phyloP scores from a whole-genome alignment of 257 asterid species.

The Solanum sejunctum region DNA sequence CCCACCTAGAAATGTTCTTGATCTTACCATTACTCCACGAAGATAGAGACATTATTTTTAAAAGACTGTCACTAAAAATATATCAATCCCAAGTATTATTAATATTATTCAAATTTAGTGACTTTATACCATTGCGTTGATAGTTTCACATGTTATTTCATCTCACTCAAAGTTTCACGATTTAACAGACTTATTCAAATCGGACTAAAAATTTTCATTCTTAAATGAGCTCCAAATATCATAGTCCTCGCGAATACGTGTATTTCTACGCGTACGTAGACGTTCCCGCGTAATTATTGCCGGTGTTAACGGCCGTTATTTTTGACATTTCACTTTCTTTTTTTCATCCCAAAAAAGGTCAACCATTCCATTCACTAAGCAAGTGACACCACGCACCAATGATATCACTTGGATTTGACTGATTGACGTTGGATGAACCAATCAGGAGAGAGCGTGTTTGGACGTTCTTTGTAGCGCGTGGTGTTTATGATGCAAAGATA shows the following conservation, averaged over 20 bases:
- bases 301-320: neutral
- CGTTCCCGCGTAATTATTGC: neutral
- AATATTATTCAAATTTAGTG: neutral
- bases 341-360: neutral
- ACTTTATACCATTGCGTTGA: neutral
- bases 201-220: too few relatives aligned
- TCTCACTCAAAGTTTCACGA: too few relatives aligned
- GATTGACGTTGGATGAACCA: neutral
- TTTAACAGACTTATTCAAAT: too few relatives aligned
- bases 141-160: too few relatives aligned
- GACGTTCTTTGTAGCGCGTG: neutral
- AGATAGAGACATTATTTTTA: too few relatives aligned
- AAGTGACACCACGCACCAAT: neutral
- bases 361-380: rapidly evolving
- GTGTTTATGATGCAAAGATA: neutral
- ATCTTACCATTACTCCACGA: too few relatives aligned
- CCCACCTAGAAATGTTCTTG: too few relatives aligned
- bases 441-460: neutral
- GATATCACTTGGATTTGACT: neutral
- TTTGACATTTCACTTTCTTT: neutral
- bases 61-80: too few relatives aligned
- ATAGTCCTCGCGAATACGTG: neutral
- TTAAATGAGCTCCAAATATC: too few relatives aligned
- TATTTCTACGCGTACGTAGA: neutral
- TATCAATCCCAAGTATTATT: too few relatives aligned